Base-by-base conservation (phyloP, 495 filamentous ascomycete species). In the Antarctomyces pellizariae region DNA sequence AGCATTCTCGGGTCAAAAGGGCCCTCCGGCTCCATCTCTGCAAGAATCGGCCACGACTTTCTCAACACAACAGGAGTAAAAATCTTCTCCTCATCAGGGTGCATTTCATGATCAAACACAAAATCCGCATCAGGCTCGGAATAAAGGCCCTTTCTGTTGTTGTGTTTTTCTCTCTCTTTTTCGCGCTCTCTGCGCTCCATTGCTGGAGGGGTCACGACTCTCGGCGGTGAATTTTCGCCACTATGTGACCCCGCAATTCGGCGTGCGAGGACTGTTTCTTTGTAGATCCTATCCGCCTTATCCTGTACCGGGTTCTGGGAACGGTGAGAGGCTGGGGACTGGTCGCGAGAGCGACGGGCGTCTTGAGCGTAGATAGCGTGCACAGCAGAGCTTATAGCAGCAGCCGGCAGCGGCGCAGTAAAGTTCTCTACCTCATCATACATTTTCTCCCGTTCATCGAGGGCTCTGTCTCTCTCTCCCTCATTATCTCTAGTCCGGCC, bases 41-140 rank as follows among this genome's bases (percentile, higher is more conserved):
- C n/a, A n/a, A n/a, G n/a, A 11, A 22, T 22, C 19, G 7, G 19
- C 19, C 19, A 22, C 11, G 19, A 11, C 7, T 7, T 11, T 22
- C 19, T 22, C 19, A 11, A 22, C 19, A 11, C 19, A 7, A 11
- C n/a, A n/a, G 19, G 31, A 8, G 32, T 37, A 32, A 47, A 56
- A 21, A 21, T 37, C 22, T 13, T 25, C 14, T 50, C 18, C 3
- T 56, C 48, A 13, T 33, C 25, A 2, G 55, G 54, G 35, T 45
- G 34, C 21, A 65, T 45, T 16, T 56, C 35, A 29, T 62, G 52
- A 31, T 64, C 59, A 29, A 57, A 50, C 8, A 46, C 39, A 18
- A 64, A 59, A 39, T 65, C 61, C 18, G 61, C 61, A 29, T 65
- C 54, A n/a, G 59, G 61, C 9, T 41, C 54, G 29, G 55, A 58